These are phyloP conservation scores for Lachnellula willkommii DNA, from an alignment of 2,329 filamentous ascomycete species.

Conservation along the genomic window DNA sequence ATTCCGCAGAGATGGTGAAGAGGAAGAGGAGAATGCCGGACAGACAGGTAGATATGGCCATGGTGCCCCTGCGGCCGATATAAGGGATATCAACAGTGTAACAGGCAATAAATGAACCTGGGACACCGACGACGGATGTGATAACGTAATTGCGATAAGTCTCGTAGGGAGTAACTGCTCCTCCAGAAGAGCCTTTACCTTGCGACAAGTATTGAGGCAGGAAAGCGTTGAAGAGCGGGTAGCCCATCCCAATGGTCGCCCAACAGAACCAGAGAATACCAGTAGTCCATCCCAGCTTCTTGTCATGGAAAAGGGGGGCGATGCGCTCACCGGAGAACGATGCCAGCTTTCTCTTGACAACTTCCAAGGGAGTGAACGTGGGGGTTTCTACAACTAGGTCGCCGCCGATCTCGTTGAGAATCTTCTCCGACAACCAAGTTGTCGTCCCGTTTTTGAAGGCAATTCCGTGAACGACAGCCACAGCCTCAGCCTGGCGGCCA, in stretches of 20 bases:
- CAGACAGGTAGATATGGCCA: conserved; percentile 61
- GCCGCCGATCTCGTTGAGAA: conserved; percentile 51
- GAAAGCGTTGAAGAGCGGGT: conserved; percentile 85
- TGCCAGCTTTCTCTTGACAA: conserved; percentile 43
- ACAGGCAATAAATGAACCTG: conserved; percentile 69
- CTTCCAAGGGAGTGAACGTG: conserved; percentile 15
- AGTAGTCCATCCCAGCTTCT: conserved; percentile 48
- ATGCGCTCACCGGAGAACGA: conserved; percentile 65
- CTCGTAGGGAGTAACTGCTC: conserved; percentile 36
- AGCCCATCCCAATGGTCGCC: conserved; percentile 79
- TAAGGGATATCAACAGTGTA: conserved; percentile 63
- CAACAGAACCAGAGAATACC: conserved; percentile 70
- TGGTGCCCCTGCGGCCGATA: conserved; percentile 66
- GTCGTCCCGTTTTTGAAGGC: conserved; percentile 64
- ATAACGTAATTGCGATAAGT: conserved; percentile 81
- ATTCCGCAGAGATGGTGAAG: conserved; percentile 54
- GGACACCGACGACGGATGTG: conserved; percentile 69
- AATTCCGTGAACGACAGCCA: conserved; percentile 73
- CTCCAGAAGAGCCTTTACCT: conserved; percentile 36
- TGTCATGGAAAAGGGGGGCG: conserved; percentile 56
- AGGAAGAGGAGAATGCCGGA: conserved; percentile 67
- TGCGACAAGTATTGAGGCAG: conserved; percentile 78
- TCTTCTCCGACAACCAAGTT: conserved; percentile 72
- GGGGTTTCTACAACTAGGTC: conserved; percentile 23
- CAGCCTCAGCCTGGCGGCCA: conserved; percentile 72